phyloP scores from a whole-genome alignment of 352 stramenopile species.

The Globisporangium abappressorium region DNA sequence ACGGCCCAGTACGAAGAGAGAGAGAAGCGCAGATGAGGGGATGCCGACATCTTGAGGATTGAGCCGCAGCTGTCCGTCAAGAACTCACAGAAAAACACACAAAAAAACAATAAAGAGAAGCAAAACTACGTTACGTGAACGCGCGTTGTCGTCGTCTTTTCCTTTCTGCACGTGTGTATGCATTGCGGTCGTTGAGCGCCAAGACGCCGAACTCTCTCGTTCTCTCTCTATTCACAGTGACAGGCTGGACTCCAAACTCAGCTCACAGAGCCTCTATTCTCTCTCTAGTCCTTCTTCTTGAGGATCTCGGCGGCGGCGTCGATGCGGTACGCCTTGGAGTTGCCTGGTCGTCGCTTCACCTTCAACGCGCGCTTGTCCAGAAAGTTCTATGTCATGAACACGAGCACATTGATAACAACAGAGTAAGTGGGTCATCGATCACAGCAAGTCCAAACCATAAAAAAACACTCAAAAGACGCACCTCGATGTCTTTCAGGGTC shows the following conservation, averaged over 20 bases:
- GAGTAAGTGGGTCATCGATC: neutral
- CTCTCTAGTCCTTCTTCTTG: slow-evolving; percentile 32
- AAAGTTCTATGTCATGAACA: slow-evolving; percentile 44
- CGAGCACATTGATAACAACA: neutral
- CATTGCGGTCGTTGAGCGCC: neutral
- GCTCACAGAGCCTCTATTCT: neutral
- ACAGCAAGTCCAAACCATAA: too few species aligned
- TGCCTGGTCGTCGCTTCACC: slow-evolving; percentile 86
- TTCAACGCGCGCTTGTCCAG: slow-evolving; percentile 92
- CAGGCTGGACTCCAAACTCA: too few species aligned
- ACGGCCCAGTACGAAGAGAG: neutral
- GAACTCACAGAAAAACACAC: neutral
- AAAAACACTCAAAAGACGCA: slow-evolving; percentile 16
- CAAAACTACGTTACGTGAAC: slow-evolving; percentile 9
- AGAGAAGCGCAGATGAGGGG: neutral
- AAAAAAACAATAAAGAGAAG: slow-evolving; percentile 11
- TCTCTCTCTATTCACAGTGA: neutral
- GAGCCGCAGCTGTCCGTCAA: neutral
- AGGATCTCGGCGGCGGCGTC: slow-evolving; percentile 75
- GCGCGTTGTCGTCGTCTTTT: neutral
- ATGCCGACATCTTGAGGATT: neutral
- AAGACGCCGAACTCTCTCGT: neutral
- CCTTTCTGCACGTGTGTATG: neutral
- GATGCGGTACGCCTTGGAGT: slow-evolving; percentile 88
- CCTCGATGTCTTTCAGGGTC: slow-evolving; percentile 90